phyloP scores from a whole-genome alignment of 2,329 filamentous ascomycete genomes.

The Stromatinia cepivora region DNA sequence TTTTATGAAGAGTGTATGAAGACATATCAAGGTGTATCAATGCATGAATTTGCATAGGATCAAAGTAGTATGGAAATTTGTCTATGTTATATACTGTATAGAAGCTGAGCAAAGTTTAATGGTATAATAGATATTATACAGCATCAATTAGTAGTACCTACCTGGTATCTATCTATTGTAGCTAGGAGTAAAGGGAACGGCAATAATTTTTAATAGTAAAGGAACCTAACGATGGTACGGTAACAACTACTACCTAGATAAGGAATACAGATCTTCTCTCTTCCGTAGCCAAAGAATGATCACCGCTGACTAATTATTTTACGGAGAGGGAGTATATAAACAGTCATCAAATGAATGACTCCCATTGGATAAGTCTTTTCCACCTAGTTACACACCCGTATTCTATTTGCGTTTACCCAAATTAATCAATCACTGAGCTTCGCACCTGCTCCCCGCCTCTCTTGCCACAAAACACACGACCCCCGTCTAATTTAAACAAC shows the following conservation, averaged over 20 bases:
- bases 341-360: background rate
- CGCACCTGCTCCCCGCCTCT: background rate
- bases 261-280: too few species aligned
- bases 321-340: background rate
- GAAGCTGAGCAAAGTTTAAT: too few species aligned
- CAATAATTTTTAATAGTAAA: too few species aligned
- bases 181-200: too few species aligned
- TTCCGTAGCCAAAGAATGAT: too few species aligned
- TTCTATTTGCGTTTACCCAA: background rate
- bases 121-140: too few species aligned
- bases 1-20: background rate
- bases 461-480: conserved; percentile 5
- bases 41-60: too few species aligned
- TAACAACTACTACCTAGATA: background rate
- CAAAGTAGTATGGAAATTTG: too few species aligned
- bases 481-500: conserved; percentile 1
- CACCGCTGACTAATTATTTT: background rate
- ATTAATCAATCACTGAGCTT: background rate
- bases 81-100: too few species aligned
- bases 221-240: background rate
- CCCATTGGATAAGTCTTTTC: background rate
- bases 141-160: too few species aligned
- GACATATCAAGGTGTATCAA: too few species aligned
- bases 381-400: background rate
- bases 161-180: too few species aligned